Percentiles rank a stretch among this genome's conserved stretches.
phyloP scores from a whole-genome alignment of 2,329 filamentous ascomycete species.

The Penicillium brasilianum region DNA sequence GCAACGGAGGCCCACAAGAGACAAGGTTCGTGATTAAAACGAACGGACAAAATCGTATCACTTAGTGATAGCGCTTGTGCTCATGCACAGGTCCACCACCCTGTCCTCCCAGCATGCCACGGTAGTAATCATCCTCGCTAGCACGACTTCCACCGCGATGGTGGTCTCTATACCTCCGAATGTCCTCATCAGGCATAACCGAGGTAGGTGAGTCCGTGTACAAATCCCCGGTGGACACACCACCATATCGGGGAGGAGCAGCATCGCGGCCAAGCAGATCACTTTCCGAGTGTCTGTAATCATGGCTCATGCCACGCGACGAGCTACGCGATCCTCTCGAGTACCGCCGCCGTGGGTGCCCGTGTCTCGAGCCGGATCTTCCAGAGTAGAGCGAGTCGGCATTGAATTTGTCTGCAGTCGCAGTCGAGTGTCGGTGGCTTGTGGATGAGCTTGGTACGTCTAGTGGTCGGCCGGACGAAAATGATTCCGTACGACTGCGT shows the following conservation, averaged over 20 bases:
- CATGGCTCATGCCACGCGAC: constrained; percentile 35
- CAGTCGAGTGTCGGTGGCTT: constrained; percentile 56
- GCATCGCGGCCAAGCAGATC: constrained; percentile 37
- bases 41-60: constrained; percentile 8
- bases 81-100: constrained; percentile 36
- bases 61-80: constrained; percentile 38
- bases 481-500: constrained; percentile 33
- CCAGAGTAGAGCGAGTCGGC: constrained; percentile 32
- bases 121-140: constrained; percentile 48
- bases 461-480: constrained; percentile 59
- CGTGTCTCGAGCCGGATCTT: constrained; percentile 27
- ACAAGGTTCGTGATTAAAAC: neutral
- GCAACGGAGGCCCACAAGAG: neutral
- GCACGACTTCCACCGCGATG: constrained; percentile 34
- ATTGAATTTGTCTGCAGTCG: constrained; percentile 55
- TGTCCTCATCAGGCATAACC: constrained; percentile 31
- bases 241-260: constrained; percentile 27
- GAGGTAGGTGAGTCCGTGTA: constrained; percentile 34
- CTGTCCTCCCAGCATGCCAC: constrained; percentile 39
- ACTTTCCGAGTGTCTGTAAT: constrained; percentile 45
- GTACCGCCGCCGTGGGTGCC: constrained; percentile 19
- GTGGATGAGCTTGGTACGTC: constrained; percentile 59
- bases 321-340: constrained; percentile 38
- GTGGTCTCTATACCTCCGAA: constrained; percentile 37
- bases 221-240: constrained; percentile 30